A percentile compares a stretch with the other conserved stretches of the same genome.
phyloP scores from a whole-genome alignment of 495 filamentous ascomycete species.

The Podospora australis region DNA sequence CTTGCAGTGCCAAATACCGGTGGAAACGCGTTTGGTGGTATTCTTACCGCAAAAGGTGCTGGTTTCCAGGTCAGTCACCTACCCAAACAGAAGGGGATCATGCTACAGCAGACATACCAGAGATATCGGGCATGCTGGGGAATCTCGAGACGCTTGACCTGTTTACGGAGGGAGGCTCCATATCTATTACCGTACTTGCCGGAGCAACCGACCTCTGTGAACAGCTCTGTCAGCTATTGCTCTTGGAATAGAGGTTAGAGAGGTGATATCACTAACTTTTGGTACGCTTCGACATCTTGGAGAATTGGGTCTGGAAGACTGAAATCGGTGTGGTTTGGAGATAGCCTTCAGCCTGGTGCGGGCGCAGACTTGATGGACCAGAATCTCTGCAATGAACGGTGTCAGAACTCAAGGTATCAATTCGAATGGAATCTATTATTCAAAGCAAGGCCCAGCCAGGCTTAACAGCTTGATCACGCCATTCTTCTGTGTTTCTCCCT shows the following conservation, averaged over 20 bases:
- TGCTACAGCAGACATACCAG: constrained; percentile 27
- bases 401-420: too few species aligned
- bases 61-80: neutral
- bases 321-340: too few species aligned
- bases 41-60: constrained; percentile 77
- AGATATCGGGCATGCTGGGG: constrained; percentile 82
- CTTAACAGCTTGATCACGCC: too few species aligned
- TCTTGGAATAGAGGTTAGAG: neutral
- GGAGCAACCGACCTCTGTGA: constrained; percentile 17
- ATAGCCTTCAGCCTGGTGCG: too few species aligned
- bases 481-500: too few species aligned
- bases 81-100: neutral
- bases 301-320: too few species aligned
- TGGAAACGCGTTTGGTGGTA: constrained; percentile 77
- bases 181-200: constrained; percentile 50
- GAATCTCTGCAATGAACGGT: too few species aligned
- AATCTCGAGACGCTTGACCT: constrained; percentile 97
- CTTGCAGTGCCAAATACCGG: constrained; percentile 89
- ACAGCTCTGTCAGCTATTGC: neutral
- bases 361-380: too few species aligned
- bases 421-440: too few species aligned
- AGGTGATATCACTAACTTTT: constrained; percentile 4
- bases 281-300: constrained; percentile 16
- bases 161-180: constrained; percentile 94
- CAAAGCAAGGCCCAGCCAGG: too few species aligned